Evolutionary conservation across 1,284 basidiomycete species (phyloP).

Genomic region (Gymnopus androsaceus): DNA sequence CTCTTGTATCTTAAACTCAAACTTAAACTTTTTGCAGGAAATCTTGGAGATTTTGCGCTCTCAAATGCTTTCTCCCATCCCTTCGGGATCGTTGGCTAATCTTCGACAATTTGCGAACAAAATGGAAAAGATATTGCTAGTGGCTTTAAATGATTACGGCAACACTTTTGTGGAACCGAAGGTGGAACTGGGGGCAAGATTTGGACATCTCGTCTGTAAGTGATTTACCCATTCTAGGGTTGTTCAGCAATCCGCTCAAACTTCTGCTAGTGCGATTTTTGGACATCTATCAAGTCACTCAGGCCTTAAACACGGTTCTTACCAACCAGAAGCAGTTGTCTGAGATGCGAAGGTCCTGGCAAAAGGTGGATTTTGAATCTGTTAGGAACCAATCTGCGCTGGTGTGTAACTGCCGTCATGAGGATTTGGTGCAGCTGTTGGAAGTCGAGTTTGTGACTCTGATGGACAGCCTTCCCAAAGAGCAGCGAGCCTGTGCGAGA

Average conservation of each 20-base stretch:
- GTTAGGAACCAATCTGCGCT: conserved; percentile 88
- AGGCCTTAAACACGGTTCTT: conserved; percentile 81
- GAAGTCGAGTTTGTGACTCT: conserved; percentile 83
- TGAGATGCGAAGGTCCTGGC: conserved; percentile 86
- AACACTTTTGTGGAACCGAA: conserved; percentile 91
- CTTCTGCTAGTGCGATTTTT: conserved; percentile 73
- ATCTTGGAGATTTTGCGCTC: conserved; percentile 81
- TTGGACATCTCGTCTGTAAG: conserved; percentile 85
- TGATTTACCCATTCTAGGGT: conserved; percentile 26
- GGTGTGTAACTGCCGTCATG: conserved; percentile 88
- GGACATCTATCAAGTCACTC: conserved; percentile 87
- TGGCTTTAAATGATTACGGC: conserved; percentile 79
- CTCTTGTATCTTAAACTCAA: no score
- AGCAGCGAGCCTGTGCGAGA: conserved; percentile 81
- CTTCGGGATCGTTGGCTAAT: conserved; percentile 64
- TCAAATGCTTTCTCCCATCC: conserved; percentile 79
- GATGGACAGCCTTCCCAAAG: conserved; percentile 69
- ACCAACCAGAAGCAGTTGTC: conserved; percentile 81
- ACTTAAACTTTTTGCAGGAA: conserved; percentile 64
- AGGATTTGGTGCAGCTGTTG: conserved; percentile 79
- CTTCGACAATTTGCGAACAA: conserved; percentile 83
- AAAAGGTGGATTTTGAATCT: conserved; percentile 85
- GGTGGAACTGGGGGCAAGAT: conserved; percentile 84
- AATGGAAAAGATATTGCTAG: conserved; percentile 85
- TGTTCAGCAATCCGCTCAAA: not conserved